Percentiles rank a stretch among this genome's conserved stretches.
These are phyloP conservation scores for Yamadazyma kitorensis DNA, from an alignment of 805 yeast species.

Conservation along the genomic window DNA sequence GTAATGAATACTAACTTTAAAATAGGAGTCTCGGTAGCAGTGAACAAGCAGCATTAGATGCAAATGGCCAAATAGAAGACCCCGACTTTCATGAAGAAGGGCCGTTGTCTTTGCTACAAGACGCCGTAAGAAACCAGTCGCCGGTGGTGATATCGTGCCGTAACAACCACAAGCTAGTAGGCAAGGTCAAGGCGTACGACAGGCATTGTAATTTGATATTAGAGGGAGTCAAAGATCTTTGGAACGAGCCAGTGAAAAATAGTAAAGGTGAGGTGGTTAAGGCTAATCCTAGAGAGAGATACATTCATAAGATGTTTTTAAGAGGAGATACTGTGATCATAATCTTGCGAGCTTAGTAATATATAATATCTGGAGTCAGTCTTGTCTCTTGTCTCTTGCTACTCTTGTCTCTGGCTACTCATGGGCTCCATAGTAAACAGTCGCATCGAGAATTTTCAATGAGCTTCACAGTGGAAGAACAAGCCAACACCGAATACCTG, in stretches of 20 bases:
- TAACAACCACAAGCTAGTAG: constrained; percentile 89
- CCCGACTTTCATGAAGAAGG: constrained; percentile 62
- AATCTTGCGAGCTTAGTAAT: constrained; percentile 49
- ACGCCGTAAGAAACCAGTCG: constrained; percentile 69
- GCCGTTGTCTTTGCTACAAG: constrained; percentile 84
- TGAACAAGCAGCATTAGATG: too few species aligned
- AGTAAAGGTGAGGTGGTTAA: constrained; percentile 71
- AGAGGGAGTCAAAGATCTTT: constrained; percentile 86
- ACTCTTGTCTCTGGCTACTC: too few species aligned
- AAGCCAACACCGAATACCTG: neutral
- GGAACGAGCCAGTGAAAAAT: constrained; percentile 62
- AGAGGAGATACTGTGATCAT: constrained; percentile 96
- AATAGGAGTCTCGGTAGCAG: too few species aligned
- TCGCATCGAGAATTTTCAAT: neutral
- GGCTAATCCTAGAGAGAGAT: constrained; percentile 62
- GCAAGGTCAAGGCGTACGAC: constrained; percentile 90
- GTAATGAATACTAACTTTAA: too few species aligned
- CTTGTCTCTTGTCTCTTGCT: too few species aligned
- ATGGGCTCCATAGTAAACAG: neutral
- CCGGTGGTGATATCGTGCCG: constrained; percentile 86
- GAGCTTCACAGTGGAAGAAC: neutral
- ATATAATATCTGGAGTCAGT: neutral
- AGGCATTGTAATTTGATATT: constrained; percentile 92
- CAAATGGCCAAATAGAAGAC: too few species aligned
- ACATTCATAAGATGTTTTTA: constrained; percentile 82